phyloP scores from a whole-genome alignment of 2,329 filamentous ascomycete species.

The Epichloe typhina region DNA sequence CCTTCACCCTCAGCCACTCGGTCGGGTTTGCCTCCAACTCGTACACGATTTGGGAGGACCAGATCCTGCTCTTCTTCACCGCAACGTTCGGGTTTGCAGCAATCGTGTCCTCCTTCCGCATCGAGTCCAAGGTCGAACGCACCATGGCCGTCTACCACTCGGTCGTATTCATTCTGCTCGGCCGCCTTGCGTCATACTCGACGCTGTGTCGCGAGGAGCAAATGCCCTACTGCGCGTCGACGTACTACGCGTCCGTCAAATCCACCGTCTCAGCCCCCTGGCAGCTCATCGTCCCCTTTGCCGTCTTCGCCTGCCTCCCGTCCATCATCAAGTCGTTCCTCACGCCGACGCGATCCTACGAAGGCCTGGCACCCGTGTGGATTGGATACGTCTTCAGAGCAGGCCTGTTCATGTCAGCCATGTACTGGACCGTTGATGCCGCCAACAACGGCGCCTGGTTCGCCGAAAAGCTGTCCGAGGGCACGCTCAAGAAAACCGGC shows the following conservation, averaged over 20 bases:
- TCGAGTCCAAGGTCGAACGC: conserved; percentile 52
- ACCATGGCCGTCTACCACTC: conserved; percentile 76
- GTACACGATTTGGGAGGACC: conserved; percentile 97
- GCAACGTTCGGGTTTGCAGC: conserved; percentile 73
- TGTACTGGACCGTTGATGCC: conserved; percentile 82
- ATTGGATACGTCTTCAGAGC: conserved; percentile 66
- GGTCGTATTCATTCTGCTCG: conserved; percentile 64
- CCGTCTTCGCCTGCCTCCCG: conserved; percentile 59
- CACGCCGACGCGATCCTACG: conserved; percentile 69
- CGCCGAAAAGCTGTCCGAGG: conserved; percentile 36
- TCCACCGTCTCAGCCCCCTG: conserved; percentile 88
- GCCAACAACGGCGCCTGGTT: conserved; percentile 81
- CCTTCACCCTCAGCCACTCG: conserved; percentile 80
- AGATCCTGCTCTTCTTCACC: conserved; percentile 83
- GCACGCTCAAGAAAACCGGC: conserved; percentile 57
- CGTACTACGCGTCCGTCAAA: conserved; percentile 83
- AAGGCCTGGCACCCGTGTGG: conserved; percentile 75
- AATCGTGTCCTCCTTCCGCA: conserved; percentile 60
- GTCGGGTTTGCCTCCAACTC: conserved; percentile 93
- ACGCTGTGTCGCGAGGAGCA: conserved; percentile 94
- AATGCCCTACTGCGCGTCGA: conserved; percentile 91
- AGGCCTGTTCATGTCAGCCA: conserved; percentile 60
- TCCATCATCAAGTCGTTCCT: conserved; percentile 70
- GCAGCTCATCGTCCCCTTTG: conserved; percentile 72
- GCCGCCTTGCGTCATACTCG: conserved; percentile 71